These are phyloP conservation scores for Neurospora africana DNA, from an alignment of 495 filamentous ascomycete species.

Conservation along the genomic window DNA sequence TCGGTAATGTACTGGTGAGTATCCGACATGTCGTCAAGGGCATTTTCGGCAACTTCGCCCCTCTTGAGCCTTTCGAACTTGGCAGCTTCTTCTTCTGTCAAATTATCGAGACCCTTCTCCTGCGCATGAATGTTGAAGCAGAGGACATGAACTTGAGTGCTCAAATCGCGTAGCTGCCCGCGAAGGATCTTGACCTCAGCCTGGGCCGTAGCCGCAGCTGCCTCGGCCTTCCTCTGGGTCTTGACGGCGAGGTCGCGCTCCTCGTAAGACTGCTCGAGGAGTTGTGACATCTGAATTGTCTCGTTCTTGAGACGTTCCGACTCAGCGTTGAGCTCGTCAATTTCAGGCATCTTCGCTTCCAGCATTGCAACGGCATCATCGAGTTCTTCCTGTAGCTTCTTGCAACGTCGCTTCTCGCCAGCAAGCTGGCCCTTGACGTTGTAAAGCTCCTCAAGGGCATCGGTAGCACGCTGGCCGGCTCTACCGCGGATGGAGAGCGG, in stretches of 20 bases:
- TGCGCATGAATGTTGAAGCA: slow-evolving; percentile 68
- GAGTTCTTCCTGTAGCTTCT: slow-evolving; percentile 59
- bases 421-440: slow-evolving; percentile 43
- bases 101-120: slow-evolving; percentile 65
- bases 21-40: slow-evolving; percentile 59
- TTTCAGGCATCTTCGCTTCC: slow-evolving; percentile 58
- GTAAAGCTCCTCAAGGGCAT: slow-evolving; percentile 43
- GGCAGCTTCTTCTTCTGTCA: slow-evolving; percentile 51
- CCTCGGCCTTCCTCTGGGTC: slow-evolving; percentile 60
- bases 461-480: slow-evolving; percentile 34
- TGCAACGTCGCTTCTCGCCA: slow-evolving; percentile 56
- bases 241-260: slow-evolving; percentile 49
- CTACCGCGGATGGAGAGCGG: slow-evolving; percentile 40
- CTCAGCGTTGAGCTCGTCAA: slow-evolving; percentile 57
- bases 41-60: slow-evolving; percentile 49
- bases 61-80: slow-evolving; percentile 64
- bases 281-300: slow-evolving; percentile 68
- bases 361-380: slow-evolving; percentile 67
- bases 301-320: slow-evolving; percentile 59
- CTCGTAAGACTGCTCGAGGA: slow-evolving; percentile 48
- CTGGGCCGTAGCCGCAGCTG: slow-evolving; percentile 54
- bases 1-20: slow-evolving; percentile 82
- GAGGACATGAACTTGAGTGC: slow-evolving; percentile 78
- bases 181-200: slow-evolving; percentile 71
- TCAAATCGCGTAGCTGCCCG: slow-evolving; percentile 82